These are phyloP conservation scores for Ochetophila trinervis DNA, from an alignment of 306 rosid genomes.

Conservation along the genomic window DNA sequence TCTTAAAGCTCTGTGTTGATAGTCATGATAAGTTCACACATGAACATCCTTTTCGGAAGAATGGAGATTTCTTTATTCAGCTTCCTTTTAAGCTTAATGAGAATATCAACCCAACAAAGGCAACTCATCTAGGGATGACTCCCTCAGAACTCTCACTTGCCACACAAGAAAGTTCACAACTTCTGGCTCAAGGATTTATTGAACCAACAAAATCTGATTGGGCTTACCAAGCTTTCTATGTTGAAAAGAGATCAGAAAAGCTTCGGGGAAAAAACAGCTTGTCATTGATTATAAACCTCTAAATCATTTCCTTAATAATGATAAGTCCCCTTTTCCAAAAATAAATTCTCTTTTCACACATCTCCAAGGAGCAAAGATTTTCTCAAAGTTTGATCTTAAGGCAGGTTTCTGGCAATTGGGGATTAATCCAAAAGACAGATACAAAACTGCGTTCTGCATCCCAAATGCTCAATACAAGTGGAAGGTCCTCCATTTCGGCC, in stretches of 20 bases:
- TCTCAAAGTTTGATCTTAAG: background rate
- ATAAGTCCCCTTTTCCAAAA: background rate
- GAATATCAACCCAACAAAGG: no score
- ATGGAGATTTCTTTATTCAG: no score
- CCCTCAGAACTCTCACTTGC: background rate
- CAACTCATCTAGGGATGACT: background rate
- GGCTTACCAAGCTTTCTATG: background rate
- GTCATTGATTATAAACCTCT: background rate
- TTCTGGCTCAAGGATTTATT: background rate
- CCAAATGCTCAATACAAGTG: background rate
- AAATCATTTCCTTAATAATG: background rate
- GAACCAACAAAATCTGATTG: background rate
- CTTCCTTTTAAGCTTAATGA: no score
- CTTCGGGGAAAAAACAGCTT: background rate
- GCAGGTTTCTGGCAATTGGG: background rate
- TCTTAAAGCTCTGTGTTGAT: no score
- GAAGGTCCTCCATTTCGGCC: background rate
- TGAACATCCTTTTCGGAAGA: no score
- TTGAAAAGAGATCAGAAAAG: background rate
- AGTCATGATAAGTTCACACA: no score
- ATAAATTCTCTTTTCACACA: background rate
- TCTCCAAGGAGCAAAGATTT: background rate
- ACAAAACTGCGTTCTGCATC: background rate
- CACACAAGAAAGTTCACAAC: background rate
- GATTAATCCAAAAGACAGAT: background rate